Evolutionary conservation across 1,284 basidiomycete genomes (phyloP).

Genomic region (Fomitopsis betulina): DNA sequence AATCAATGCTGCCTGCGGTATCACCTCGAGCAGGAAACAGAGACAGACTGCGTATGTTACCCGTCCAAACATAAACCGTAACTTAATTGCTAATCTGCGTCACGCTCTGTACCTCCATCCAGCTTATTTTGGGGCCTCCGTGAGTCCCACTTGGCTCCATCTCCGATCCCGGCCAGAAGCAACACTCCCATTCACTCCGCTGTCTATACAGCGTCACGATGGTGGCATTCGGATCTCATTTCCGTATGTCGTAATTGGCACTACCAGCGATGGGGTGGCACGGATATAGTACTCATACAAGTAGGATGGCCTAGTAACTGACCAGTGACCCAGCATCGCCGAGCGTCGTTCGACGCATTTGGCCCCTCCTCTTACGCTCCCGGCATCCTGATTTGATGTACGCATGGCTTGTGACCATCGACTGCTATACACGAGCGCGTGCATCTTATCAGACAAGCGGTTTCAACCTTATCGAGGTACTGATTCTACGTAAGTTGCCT

Average conservation of each 20-base stretch:
- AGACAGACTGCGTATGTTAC: background rate
- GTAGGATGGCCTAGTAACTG: background rate
- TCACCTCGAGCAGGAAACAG: background rate
- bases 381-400: background rate
- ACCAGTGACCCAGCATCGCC: background rate
- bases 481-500: background rate
- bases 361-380: background rate
- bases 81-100: background rate
- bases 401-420: slow-evolving; percentile 1
- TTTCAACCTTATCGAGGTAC: background rate
- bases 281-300: background rate
- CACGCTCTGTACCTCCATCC: background rate
- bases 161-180: background rate
- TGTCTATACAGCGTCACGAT: background rate
- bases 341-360: background rate
- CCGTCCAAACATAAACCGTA: background rate
- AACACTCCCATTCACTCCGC: background rate
- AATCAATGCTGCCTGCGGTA: background rate
- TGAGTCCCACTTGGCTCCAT: background rate
- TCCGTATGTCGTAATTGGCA: slow-evolving; percentile 6
- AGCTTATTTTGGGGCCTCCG: background rate
- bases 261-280: background rate
- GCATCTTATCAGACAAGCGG: slow-evolving; percentile 3
- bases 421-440: background rate
- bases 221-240: slow-evolving; percentile 2